phyloP scores from a whole-genome alignment of 169 alveolate genomes.

The Cryptosporidium muris region DNA sequence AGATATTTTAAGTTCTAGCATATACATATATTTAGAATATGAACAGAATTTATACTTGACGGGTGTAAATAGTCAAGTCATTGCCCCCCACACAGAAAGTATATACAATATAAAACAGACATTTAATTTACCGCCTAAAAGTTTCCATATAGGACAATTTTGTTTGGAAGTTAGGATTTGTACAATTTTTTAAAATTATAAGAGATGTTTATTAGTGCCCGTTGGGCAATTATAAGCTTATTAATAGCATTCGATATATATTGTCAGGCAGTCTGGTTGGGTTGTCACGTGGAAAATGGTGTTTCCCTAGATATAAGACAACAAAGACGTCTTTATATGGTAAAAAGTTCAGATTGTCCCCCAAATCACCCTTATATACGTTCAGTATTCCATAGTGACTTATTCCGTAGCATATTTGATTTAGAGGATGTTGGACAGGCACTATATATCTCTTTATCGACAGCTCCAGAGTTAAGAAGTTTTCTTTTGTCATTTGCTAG shows the following conservation, averaged over 20 bases:
- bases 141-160: no score
- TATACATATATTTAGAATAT: no score
- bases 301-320: background rate
- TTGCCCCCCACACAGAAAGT: background rate
- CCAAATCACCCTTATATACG: conserved; percentile 62
- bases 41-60: no score
- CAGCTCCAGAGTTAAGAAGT: conserved; percentile 27
- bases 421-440: conserved; percentile 49
- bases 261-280: conserved; percentile 32
- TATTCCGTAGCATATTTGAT: conserved; percentile 24
- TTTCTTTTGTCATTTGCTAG: conserved; percentile 56
- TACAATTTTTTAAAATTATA: background rate
- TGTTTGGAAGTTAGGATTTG: background rate
- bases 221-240: conserved; percentile 55
- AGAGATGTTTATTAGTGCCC: conserved; percentile 44
- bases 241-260: conserved; percentile 58
- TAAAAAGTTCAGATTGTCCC: conserved; percentile 17
- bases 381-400: conserved; percentile 26
- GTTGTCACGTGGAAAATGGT: conserved; percentile 38
- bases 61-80: no score
- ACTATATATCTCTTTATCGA: conserved; percentile 20
- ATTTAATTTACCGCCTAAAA: no score
- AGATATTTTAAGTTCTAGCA: conserved; percentile 36
- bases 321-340: background rate
- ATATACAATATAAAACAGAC: background rate